phyloP scores from a whole-genome alignment of 1,284 basidiomycete species.

The Heterobasidion occidentale region DNA sequence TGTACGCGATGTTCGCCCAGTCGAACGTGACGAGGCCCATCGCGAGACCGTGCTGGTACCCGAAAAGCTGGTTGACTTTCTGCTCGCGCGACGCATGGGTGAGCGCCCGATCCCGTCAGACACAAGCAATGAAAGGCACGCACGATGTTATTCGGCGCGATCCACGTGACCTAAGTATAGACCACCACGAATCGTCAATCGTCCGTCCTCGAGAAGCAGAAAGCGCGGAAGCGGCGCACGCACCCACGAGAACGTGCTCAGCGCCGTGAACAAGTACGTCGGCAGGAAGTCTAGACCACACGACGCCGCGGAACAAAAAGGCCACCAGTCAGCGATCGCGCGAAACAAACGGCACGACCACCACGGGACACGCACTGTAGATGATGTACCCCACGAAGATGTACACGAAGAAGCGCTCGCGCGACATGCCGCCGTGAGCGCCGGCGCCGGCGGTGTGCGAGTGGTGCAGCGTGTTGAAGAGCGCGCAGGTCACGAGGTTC shows the following conservation, averaged over 20 bases:
- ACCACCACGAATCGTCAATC: neutral
- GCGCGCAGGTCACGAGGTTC: constrained; percentile 57
- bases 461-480: constrained; percentile 55
- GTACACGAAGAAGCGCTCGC: constrained; percentile 45
- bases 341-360: neutral
- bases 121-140: neutral
- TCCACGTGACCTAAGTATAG: constrained; percentile 41
- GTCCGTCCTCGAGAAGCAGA: neutral
- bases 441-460: constrained; percentile 40
- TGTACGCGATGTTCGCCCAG: constrained; percentile 55
- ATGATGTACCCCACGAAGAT: constrained; percentile 30
- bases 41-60: constrained; percentile 64
- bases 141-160: constrained; percentile 56
- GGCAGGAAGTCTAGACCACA: constrained; percentile 37
- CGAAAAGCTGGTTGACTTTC: constrained; percentile 66
- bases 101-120: neutral
- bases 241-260: constrained; percentile 25
- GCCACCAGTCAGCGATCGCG: neutral
- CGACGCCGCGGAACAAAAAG: constrained; percentile 21
- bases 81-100: constrained; percentile 10
- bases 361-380: constrained; percentile 23
- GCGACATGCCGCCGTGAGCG: constrained; percentile 31
- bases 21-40: constrained; percentile 64
- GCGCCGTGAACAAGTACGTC: constrained; percentile 55
- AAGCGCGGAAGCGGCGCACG: constrained; percentile 6